Evolutionary conservation across 2,329 filamentous ascomycete species (phyloP).

Genomic region (Laburnicola sp.): DNA sequence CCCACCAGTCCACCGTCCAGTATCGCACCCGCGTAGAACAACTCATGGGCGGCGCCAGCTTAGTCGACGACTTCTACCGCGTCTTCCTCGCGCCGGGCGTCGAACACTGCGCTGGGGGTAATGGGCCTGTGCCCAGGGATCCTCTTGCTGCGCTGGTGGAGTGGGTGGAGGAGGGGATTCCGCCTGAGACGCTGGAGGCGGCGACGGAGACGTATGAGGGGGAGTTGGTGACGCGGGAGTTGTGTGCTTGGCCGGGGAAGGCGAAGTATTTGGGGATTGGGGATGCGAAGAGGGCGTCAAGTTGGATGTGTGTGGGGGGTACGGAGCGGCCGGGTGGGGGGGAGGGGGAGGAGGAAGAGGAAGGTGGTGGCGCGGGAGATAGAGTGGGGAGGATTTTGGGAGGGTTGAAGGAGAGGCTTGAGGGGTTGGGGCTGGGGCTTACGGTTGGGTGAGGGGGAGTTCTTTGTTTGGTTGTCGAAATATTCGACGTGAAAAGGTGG

Average conservation of each 20-base stretch:
- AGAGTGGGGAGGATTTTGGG: conserved; percentile 23
- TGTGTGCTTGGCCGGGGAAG: conserved; percentile 27
- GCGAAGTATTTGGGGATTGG: conserved; percentile 21
- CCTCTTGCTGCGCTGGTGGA: conserved; percentile 26
- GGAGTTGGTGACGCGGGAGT: conserved; percentile 22
- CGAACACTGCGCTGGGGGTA: conserved; percentile 26
- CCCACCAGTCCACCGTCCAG: conserved; percentile 28
- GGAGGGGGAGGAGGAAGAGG: conserved; percentile 1
- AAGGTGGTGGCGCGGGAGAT: conserved; percentile 1
- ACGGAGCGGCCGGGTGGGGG: conserved; percentile 18
- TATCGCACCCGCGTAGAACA: conserved; percentile 30
- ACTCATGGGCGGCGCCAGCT: conserved; percentile 27
- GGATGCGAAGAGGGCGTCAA: conserved; percentile 22
- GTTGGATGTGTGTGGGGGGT: conserved; percentile 30
- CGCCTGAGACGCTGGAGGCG: conserved; percentile 29
- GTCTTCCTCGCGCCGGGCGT: conserved; percentile 39
- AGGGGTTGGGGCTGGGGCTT: conserved; percentile 24
- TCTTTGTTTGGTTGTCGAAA: neutral
- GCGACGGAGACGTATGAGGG: conserved; percentile 18
- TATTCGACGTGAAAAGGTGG: neutral
- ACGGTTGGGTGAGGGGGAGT: conserved; percentile 15
- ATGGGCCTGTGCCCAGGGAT: conserved; percentile 24
- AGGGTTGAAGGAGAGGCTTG: conserved; percentile 22
- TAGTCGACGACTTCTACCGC: conserved; percentile 35
- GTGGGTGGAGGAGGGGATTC: conserved; percentile 35